Evolutionary conservation across 2,329 filamentous ascomycete species (phyloP).

Genomic region (Talaromyces sp.): DNA sequence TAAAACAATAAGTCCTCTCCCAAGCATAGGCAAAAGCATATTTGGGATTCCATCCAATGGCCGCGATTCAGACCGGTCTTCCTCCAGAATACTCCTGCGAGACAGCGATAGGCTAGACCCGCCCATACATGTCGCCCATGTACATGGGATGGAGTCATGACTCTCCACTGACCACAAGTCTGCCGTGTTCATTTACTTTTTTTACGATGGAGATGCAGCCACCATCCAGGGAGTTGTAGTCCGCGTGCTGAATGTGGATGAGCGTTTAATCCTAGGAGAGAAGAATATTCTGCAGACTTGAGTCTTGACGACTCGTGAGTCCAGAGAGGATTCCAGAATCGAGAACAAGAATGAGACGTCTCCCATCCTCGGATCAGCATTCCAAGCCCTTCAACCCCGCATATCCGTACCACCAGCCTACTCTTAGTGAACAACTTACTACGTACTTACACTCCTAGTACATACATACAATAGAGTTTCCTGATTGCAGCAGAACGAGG

Average conservation of each 20-base stretch:
- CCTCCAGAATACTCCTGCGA: background rate
- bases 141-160: constrained; percentile 5
- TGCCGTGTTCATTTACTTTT: background rate
- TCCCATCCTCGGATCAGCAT: background rate
- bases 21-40: constrained; percentile 5
- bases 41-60: background rate
- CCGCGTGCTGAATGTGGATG: background rate
- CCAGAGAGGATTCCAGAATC: background rate
- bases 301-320: background rate
- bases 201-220: background rate
- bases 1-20: background rate
- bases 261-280: background rate
- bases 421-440: background rate
- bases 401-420: background rate
- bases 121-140: background rate
- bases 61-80: background rate
- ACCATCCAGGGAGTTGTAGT: background rate
- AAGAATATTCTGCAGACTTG: background rate
- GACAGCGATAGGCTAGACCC: constrained; percentile 8
- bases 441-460: background rate
- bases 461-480: background rate
- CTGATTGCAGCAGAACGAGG: background rate
- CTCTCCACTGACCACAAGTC: background rate
- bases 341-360: background rate
- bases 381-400: constrained; percentile 6